Conservation (phyloP, 495 filamentous ascomycete species). For the Choiromyces venosus region DNA sequence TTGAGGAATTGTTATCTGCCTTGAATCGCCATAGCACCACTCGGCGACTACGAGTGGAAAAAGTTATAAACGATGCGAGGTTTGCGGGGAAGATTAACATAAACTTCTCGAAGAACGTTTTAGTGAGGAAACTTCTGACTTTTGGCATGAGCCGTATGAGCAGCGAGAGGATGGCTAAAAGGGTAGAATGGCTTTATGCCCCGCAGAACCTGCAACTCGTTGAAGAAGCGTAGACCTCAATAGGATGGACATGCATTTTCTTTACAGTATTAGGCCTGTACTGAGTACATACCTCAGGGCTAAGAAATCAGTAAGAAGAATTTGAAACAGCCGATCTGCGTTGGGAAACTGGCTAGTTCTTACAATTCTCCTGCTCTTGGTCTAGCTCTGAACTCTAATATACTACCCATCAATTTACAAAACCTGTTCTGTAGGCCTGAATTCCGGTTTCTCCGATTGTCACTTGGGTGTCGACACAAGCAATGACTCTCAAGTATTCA, state of each 20-base stretch:
- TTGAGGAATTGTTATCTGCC: neutral
- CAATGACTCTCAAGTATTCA: neutral
- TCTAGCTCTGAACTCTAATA: neutral
- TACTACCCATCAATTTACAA: too few species aligned
- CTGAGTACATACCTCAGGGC: neutral
- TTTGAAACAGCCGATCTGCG: neutral
- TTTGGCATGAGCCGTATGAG: neutral
- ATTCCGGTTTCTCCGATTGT: neutral
- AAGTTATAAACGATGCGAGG: neutral
- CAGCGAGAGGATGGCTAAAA: neutral
- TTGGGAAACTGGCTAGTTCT: neutral
- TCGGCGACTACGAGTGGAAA: constrained; percentile 1
- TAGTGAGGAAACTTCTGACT: neutral
- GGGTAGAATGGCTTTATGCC: constrained; percentile 8
- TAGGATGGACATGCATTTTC: neutral
- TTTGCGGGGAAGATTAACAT: neutral
- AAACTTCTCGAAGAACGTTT: constrained; percentile 1
- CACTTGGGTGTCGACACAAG: neutral
- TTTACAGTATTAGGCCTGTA: neutral
- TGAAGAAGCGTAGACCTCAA: neutral
- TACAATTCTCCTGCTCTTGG: too few species aligned
- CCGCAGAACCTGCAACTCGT: neutral
- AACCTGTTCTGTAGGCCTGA: neutral
- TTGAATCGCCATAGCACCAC: neutral
- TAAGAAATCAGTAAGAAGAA: neutral